A percentile compares a stretch with the other conserved stretches of the same genome.
Conservation (phyloP, 179 eudicot genomes). For the Amaranthus tricolor region DNA sequence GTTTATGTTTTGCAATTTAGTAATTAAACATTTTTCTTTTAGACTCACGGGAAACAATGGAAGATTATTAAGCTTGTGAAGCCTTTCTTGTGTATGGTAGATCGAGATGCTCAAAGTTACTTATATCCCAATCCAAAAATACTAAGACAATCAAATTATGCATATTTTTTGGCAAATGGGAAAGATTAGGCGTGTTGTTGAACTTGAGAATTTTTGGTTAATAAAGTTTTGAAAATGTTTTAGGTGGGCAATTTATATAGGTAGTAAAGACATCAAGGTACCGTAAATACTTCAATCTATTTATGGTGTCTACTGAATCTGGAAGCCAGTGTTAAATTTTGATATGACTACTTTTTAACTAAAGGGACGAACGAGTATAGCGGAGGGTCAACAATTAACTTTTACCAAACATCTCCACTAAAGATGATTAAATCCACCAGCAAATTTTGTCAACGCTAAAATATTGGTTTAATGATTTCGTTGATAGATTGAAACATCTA, state of each 20-base stretch:
- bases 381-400: too few species aligned
- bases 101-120: not conserved
- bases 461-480: too few species aligned
- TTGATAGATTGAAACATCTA: not conserved
- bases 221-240: slow-evolving; percentile 5
- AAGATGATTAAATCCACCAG: too few species aligned
- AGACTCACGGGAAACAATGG: not conserved
- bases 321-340: too few species aligned
- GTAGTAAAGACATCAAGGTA: slow-evolving; percentile 16
- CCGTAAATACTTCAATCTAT: not conserved
- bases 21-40: not conserved
- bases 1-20: slow-evolving; percentile 13
- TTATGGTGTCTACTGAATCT: slow-evolving; percentile 6
- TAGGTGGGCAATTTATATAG: not conserved
- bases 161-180: slow-evolving; percentile 1
- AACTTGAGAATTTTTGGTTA: slow-evolving; percentile 10
- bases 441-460: too few species aligned
- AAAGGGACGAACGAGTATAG: too few species aligned
- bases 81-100: slow-evolving; percentile 1
- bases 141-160: not conserved
- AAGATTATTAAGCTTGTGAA: slow-evolving; percentile 10
- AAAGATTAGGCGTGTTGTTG: not conserved
- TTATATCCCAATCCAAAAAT: slow-evolving; percentile 2
- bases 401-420: too few species aligned
- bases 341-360: too few species aligned